Evolutionary conservation across 768 basidiomycete species (phyloP).

Genomic region (Lentinula boryana): DNA sequence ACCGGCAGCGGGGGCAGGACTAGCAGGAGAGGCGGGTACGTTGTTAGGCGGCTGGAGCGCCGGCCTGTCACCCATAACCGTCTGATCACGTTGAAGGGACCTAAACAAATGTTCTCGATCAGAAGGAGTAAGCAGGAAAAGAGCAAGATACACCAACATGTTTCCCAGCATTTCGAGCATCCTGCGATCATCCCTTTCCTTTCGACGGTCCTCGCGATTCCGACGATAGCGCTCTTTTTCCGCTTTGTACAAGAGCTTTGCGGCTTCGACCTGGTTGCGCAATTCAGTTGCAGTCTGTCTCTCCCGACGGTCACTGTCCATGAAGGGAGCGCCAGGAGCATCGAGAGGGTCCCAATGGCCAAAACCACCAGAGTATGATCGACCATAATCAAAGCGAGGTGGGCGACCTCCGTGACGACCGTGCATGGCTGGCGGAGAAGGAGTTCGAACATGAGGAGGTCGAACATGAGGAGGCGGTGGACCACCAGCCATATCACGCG

Average conservation of each 20-base stretch:
- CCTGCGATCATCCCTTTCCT: constrained; percentile 26
- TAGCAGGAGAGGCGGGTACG: constrained; percentile 1
- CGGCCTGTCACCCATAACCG: constrained; percentile 4
- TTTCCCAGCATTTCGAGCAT: constrained; percentile 7
- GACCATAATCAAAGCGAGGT: neutral
- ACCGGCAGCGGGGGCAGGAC: constrained; percentile 7
- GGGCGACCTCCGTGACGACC: constrained; percentile 16
- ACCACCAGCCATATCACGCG: constrained; percentile 8
- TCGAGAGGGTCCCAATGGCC: constrained; percentile 21
- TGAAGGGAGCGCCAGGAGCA: constrained; percentile 23
- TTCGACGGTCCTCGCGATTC: constrained; percentile 45
- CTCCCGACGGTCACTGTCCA: neutral
- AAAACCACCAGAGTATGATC: neutral
- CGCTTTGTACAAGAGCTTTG: constrained; percentile 60
- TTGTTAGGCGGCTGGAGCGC: neutral
- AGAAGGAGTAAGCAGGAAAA: neutral
- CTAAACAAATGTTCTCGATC: neutral
- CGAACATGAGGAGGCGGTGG: constrained; percentile 12
- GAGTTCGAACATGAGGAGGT: constrained; percentile 8
- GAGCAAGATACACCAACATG: neutral
- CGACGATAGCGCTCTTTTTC: constrained; percentile 66
- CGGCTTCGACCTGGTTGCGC: constrained; percentile 47
- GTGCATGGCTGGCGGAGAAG: neutral
- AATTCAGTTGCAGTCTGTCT: constrained; percentile 15
- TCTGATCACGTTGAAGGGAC: constrained; percentile 2